Evolutionary conservation across 305 asterid species (phyloP), one percentile per base, ranked within the genome.

Genomic region (Petunia hybrid): DNA sequence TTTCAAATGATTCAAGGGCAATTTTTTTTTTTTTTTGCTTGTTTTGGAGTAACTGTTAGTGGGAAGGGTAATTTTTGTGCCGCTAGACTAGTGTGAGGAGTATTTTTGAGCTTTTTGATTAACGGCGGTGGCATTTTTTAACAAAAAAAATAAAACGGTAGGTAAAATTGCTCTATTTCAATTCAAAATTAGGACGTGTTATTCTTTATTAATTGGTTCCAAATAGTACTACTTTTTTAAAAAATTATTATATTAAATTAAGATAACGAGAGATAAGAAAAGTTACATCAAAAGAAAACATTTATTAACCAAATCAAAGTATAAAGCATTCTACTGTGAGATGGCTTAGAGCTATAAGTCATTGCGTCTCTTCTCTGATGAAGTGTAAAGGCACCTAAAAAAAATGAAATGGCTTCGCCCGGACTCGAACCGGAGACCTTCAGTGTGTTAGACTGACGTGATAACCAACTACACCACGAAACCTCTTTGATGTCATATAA

Each of bases 391-490:
- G n/a, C n/a, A n/a, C n/a, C n/a, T n/a, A n/a, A n/a, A 56, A 1
- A 56, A 1, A 14, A 56, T 4, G 1, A 2, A n/a, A 0, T 92
- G 99, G 96, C 97, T 83, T 95, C 93, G 92, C 95, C 97, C 92
- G 93, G 92, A 42, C 36, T 95, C 91, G 94, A 92, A 89, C 97
- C 90, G 91, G 92, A 91, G 95, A 95, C 97, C 92, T 95, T 95
- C 97, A 91, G 98, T 91, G 97, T 95, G 99, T 94, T 95, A 92
- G 97, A 95, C 96, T 89, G 98, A 95, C 97, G 93, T 95, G 96
- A 93, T 93, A 93, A 95, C 99, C 97, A 91, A 92, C 99, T 95
- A 95, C 97, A 92, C 97, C 95, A 94, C 96, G 93, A 94, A 82
- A 93, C 97, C 97, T 0, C 0, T 3, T 7, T 6, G 13, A 0